A percentile compares a stretch with the other conserved stretches of the same genome.
Conservation (phyloP, 768 basidiomycete species). For the Fibroporia radiculosa region DNA sequence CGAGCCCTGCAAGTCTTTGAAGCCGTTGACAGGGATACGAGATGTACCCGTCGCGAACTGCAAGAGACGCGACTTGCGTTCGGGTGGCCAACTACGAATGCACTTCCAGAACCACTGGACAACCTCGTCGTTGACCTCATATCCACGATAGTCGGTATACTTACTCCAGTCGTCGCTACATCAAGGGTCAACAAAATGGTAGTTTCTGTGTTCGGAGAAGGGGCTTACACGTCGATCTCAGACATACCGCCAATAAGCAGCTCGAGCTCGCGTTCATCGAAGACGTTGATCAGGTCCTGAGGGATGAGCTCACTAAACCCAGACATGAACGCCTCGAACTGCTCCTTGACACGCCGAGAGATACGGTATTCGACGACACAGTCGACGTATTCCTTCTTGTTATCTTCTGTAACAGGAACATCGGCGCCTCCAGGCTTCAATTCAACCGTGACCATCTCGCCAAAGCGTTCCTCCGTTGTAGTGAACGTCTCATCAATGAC, state of each 20-base stretch:
- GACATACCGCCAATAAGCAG: constrained; percentile 98
- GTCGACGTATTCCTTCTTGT: constrained; percentile 99
- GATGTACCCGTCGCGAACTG: constrained; percentile 98
- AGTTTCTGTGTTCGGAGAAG: background rate
- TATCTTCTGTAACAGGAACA: constrained; percentile 86
- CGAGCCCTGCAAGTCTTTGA: constrained; percentile 97
- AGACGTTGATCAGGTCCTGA: constrained; percentile 95
- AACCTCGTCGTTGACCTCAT: constrained; percentile 90
- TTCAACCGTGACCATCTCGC: constrained; percentile 96
- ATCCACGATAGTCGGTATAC: constrained; percentile 97
- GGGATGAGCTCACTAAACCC: constrained; percentile 99
- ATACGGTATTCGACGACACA: constrained; percentile 95
- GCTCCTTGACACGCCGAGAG: constrained; percentile 93
- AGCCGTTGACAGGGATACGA: constrained; percentile 95
- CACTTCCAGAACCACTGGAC: constrained; percentile 99
- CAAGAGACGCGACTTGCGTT: constrained; percentile 91
- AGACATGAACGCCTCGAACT: constrained; percentile 99
- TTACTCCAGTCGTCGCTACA: constrained; percentile 94
- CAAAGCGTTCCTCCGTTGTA: constrained; percentile 95
- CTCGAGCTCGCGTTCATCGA: constrained; percentile 97
- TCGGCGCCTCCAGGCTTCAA: constrained; percentile 85
- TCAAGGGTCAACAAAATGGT: constrained; percentile 5
- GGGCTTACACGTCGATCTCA: constrained; percentile 94
- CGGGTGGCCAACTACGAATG: constrained; percentile 94
- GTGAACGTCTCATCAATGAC: constrained; percentile 97